phyloP scores from a whole-genome alignment of 2,329 filamentous ascomycete species.

The Scorias spongiosa region DNA sequence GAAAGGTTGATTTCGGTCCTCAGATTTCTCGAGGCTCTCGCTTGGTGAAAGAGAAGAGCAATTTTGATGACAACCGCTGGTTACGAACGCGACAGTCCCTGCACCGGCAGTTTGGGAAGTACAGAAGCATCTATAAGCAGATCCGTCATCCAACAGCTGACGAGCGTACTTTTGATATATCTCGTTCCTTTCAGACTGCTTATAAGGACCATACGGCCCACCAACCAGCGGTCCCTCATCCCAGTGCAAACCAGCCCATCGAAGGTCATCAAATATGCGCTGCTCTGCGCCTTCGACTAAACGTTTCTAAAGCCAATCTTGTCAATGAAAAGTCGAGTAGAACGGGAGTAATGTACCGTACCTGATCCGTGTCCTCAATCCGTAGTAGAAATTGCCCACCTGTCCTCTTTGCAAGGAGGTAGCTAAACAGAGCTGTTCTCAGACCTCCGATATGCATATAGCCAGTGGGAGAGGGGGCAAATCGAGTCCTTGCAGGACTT shows the following conservation, averaged over 20 bases:
- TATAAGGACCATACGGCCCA: constrained; percentile 72
- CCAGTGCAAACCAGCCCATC: constrained; percentile 83
- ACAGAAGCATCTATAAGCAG: constrained; percentile 92
- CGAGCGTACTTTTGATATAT: constrained; percentile 60
- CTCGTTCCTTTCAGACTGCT: constrained; percentile 67
- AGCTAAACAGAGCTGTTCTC: constrained; percentile 90
- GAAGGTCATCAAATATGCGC: constrained; percentile 61
- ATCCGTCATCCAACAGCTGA: constrained; percentile 50
- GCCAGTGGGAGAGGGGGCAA: constrained; percentile 90
- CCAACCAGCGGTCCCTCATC: constrained; percentile 82
- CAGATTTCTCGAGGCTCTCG: constrained; percentile 57
- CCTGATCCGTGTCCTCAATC: constrained; percentile 91
- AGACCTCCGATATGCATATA: constrained; percentile 85
- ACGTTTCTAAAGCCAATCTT: constrained; percentile 44
- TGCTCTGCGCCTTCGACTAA: constrained; percentile 67
- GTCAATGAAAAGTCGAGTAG: neutral
- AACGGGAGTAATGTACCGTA: constrained; percentile 23
- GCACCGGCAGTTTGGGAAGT: constrained; percentile 32
- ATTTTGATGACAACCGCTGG: constrained; percentile 51
- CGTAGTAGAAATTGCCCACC: constrained; percentile 80
- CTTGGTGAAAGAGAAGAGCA: constrained; percentile 52
- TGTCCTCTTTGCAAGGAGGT: constrained; percentile 73
- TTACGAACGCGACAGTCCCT: constrained; percentile 39
- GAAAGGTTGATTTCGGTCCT: constrained; percentile 48
- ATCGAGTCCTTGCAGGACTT: constrained; percentile 59